Conservation (phyloP, 805 yeast genomes). For the Zygoascus ofunaensis region DNA sequence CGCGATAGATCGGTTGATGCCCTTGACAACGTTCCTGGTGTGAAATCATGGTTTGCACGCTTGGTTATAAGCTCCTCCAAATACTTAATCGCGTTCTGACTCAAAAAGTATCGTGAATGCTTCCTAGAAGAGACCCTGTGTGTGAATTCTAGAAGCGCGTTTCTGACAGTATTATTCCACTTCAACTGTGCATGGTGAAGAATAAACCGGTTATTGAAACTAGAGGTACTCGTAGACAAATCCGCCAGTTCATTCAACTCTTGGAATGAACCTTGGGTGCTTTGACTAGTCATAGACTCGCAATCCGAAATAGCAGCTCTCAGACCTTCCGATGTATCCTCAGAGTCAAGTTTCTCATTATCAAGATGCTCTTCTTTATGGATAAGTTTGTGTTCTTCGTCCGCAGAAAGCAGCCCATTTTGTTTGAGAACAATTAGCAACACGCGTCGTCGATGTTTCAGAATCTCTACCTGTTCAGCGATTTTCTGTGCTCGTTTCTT, state of each 20-base stretch:
- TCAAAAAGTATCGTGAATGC: conserved; percentile 36
- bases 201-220: conserved; percentile 59
- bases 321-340: background rate
- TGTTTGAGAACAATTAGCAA: conserved; percentile 7
- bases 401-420: conserved; percentile 5
- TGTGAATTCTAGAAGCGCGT: conserved; percentile 52
- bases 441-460: conserved; percentile 12
- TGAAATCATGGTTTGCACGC: conserved; percentile 7
- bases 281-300: conserved; percentile 6
- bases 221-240: conserved; percentile 8
- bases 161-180: conserved; percentile 68
- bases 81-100: conserved; percentile 41
- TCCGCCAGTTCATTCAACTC: conserved; percentile 16
- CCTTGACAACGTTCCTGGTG: conserved; percentile 2
- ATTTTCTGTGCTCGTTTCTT: conserved; percentile 12
- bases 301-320: background rate
- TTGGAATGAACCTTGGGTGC: conserved; percentile 7
- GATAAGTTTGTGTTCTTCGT: background rate
- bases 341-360: background rate
- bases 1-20: too few species aligned
- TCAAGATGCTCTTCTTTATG: background rate
- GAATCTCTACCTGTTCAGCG: conserved; percentile 11
- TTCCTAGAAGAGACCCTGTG: conserved; percentile 39
- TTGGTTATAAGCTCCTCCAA: conserved; percentile 42
- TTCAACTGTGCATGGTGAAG: conserved; percentile 64